These are phyloP conservation scores for Pseudoscleropodium purum DNA, from an alignment of 225 moss, liverwort and hornwort species.

Conservation along the genomic window DNA sequence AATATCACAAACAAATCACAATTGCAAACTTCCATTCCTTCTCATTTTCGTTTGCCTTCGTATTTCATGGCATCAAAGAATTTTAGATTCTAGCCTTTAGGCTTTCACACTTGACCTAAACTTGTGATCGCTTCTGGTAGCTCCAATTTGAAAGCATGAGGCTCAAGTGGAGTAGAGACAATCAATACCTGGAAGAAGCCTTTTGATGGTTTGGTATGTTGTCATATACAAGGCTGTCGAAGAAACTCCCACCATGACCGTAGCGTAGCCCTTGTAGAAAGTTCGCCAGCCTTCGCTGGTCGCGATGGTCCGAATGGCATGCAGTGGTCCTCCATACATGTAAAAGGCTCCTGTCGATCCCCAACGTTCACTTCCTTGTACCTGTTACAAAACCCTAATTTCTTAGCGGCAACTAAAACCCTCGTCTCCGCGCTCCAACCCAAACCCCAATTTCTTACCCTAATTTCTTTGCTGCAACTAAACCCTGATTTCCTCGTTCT, in stretches of 20 bases:
- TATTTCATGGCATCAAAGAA: neutral
- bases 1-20: neutral
- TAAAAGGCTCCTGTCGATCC: constrained; percentile 32
- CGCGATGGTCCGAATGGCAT: constrained; percentile 33
- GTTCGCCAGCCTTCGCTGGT: constrained; percentile 62
- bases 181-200: constrained; percentile 50
- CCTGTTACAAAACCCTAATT: constrained; percentile 15
- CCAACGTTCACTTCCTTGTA: constrained; percentile 34
- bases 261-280: constrained; percentile 66
- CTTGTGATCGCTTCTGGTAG: neutral
- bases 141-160: neutral
- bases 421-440: neutral
- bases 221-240: constrained; percentile 64
- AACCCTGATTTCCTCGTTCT: neutral
- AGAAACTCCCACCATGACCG: constrained; percentile 32
- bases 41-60: neutral
- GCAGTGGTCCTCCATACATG: constrained; percentile 44
- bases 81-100: neutral
- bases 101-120: neutral
- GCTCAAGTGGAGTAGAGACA: neutral
- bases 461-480: neutral
- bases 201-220: constrained; percentile 58
- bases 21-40: neutral
- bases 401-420: neutral
- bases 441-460: neutral